Percentiles rank a stretch among this genome's conserved stretches.
phyloP scores from a whole-genome alignment of 495 filamentous ascomycete species.

The Clohesyomyces aquaticus region DNA sequence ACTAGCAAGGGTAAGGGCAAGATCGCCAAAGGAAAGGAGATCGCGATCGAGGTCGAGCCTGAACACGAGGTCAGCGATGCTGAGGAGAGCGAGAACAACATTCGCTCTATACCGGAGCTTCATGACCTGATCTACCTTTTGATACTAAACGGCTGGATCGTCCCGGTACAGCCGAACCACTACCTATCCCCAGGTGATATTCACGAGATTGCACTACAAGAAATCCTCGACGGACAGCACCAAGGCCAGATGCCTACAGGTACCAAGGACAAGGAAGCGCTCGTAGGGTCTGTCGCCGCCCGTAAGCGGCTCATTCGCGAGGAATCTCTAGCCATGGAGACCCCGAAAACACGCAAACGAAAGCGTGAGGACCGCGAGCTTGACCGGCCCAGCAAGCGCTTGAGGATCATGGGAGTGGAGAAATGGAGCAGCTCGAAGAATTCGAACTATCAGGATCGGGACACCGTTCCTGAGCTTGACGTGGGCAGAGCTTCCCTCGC shows the following conservation, averaged over 20 bases:
- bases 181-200: conserved; percentile 25
- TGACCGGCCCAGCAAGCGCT: conserved; percentile 24
- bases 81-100: conserved; percentile 9
- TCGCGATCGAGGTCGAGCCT: neutral
- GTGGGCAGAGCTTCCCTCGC: neutral
- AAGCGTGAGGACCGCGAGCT: conserved; percentile 1
- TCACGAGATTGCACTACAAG: conserved; percentile 15
- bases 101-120: conserved; percentile 17
- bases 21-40: conserved; percentile 6
- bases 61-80: neutral
- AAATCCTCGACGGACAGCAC: conserved; percentile 1
- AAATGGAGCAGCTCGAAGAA: conserved; percentile 3
- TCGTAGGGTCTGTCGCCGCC: neutral
- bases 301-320: conserved; percentile 27
- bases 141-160: conserved; percentile 24
- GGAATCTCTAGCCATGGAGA: conserved; percentile 1
- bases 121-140: conserved; percentile 19
- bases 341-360: conserved; percentile 5
- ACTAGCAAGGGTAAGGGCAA: neutral
- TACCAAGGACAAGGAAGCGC: conserved; percentile 9
- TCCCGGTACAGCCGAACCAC: conserved; percentile 12
- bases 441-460: too few species aligned
- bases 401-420: conserved; percentile 9
- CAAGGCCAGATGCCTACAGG: conserved; percentile 7
- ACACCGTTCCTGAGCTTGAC: conserved; percentile 6